Conservation (phyloP, 2,329 filamentous ascomycete species). For the Cercospora sesami region DNA sequence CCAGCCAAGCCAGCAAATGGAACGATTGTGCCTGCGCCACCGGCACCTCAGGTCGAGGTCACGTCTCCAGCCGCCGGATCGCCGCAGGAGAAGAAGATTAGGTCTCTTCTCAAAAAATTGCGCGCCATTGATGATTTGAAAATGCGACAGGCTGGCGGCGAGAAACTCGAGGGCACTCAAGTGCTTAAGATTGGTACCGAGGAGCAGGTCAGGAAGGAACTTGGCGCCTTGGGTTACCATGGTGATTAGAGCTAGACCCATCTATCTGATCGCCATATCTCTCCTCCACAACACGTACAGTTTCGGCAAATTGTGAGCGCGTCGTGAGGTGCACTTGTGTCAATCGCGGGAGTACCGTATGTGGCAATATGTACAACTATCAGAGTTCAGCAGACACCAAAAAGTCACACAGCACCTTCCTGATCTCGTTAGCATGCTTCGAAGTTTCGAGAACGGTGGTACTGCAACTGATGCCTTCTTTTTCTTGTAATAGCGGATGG, state of each 20-base stretch:
- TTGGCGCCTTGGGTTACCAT: slow-evolving; percentile 45
- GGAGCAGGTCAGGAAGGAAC: slow-evolving; percentile 76
- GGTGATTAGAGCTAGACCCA: slow-evolving; percentile 22
- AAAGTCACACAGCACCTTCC: not conserved
- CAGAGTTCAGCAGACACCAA: not conserved
- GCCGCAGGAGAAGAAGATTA: slow-evolving; percentile 90
- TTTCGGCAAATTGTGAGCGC: not conserved
- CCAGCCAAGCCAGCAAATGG: slow-evolving; percentile 20
- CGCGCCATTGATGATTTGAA: slow-evolving; percentile 96
- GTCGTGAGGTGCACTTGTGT: not conserved
- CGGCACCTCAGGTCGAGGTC: slow-evolving; percentile 53
- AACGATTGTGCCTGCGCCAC: slow-evolving; percentile 18
- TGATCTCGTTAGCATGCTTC: not conserved
- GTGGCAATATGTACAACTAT: not conserved
- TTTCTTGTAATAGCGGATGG: not conserved
- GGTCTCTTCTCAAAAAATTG: slow-evolving; percentile 93
- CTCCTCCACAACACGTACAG: not conserved
- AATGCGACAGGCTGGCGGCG: slow-evolving; percentile 89
- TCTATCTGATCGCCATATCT: not conserved
- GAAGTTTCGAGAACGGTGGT: not conserved
- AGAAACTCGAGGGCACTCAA: slow-evolving; percentile 97
- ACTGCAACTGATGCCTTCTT: too few species aligned
- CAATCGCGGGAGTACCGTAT: not conserved
- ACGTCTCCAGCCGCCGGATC: slow-evolving; percentile 59
- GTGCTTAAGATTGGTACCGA: slow-evolving; percentile 98